A percentile compares a stretch with the other conserved stretches of the same genome.
phyloP scores from a whole-genome alignment of 257 asterid species.

The Solanum infundibuliforme region DNA sequence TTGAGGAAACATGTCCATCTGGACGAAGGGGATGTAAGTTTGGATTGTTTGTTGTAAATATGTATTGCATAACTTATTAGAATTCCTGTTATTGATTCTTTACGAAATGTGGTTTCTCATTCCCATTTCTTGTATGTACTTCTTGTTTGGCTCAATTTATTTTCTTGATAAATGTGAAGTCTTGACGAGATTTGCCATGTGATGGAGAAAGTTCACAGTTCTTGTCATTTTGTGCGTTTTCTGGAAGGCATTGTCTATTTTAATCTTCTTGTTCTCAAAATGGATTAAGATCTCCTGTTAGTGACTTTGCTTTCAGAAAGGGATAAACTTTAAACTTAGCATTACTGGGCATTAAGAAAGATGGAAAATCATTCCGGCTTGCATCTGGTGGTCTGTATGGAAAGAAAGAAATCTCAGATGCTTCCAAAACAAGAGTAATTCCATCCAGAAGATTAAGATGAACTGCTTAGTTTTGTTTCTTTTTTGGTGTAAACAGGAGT shows the following conservation, averaged over 20 bases:
- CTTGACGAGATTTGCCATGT: neutral
- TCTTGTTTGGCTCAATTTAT: neutral
- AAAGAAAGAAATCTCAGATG: no score
- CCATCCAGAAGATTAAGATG: no score
- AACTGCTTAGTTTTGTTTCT: no score
- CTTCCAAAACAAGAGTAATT: no score
- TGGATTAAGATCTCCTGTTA: neutral
- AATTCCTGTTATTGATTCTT: neutral
- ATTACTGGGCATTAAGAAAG: no score
- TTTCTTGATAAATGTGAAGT: neutral
- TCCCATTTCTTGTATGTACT: neutral
- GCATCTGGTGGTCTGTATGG: no score
- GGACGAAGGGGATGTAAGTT: conserved; percentile 98
- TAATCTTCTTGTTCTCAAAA: neutral
- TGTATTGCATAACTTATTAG: neutral
- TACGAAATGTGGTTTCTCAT: neutral
- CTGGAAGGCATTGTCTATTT: neutral
- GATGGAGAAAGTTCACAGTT: neutral
- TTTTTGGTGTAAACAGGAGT: no score
- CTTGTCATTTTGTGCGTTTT: neutral
- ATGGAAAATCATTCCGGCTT: no score
- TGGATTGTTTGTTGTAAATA: neutral
- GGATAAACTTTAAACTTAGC: neutral
- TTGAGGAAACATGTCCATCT: conserved; percentile 76
- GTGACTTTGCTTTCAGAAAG: neutral